phyloP scores from a whole-genome alignment of 108 stramenopile species.

The Fragilaria radians region DNA sequence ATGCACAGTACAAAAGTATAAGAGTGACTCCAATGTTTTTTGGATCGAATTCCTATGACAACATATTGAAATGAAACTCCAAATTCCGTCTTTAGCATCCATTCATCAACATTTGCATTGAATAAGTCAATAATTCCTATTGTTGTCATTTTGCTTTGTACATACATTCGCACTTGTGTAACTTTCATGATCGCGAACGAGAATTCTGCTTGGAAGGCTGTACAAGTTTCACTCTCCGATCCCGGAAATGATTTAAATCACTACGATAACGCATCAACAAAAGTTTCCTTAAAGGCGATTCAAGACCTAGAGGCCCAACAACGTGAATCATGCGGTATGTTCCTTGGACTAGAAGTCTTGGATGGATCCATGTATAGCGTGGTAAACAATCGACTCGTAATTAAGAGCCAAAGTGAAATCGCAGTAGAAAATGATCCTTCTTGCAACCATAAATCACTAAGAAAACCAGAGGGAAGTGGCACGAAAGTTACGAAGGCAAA shows the following conservation, averaged over 20 bases:
- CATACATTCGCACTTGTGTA: too few species aligned
- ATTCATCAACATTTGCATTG: neutral
- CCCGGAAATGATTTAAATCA: conserved; percentile 18
- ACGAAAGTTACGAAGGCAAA: neutral
- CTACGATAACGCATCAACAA: conserved; percentile 27
- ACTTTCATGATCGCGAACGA: neutral
- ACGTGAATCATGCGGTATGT: conserved; percentile 48
- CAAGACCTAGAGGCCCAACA: conserved; percentile 31
- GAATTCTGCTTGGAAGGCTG: neutral
- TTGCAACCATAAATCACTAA: neutral
- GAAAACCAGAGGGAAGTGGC: neutral
- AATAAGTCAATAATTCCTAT: neutral
- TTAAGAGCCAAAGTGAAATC: conserved; percentile 5
- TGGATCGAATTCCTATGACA: too few species aligned
- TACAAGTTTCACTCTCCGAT: neutral
- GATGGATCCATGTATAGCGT: conserved; percentile 49
- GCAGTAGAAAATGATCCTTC: neutral
- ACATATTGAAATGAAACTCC: too few species aligned
- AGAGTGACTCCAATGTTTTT: too few species aligned
- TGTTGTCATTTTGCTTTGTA: too few species aligned
- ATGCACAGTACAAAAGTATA: too few species aligned
- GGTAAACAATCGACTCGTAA: conserved; percentile 15
- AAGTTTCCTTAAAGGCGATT: neutral
- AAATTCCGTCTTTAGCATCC: too few species aligned
- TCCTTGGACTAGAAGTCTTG: conserved; percentile 59